phyloP scores from a whole-genome alignment of 2,329 filamentous ascomycete genomes.

The Teratosphaeria viscida region DNA sequence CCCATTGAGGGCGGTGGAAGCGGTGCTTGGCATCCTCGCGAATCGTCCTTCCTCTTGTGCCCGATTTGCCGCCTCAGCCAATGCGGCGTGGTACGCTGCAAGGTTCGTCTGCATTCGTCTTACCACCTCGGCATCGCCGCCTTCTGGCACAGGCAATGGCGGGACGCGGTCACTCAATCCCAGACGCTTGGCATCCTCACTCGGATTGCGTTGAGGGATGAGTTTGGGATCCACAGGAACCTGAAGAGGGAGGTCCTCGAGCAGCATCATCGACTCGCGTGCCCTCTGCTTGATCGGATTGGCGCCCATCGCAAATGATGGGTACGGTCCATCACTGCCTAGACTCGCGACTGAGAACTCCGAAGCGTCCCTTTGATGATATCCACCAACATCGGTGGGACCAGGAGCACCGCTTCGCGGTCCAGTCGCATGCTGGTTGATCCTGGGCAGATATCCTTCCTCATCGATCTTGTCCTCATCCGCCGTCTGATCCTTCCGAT shows the following conservation, averaged over 20 bases:
- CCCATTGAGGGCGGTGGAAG: slow-evolving; percentile 4
- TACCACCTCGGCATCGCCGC: slow-evolving; percentile 20
- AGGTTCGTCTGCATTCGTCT: slow-evolving; percentile 45
- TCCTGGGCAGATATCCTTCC: slow-evolving; percentile 12
- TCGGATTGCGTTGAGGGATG: slow-evolving; percentile 23
- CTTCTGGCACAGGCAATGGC: slow-evolving; percentile 38
- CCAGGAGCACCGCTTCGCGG: background rate
- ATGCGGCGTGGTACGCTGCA: slow-evolving; percentile 69
- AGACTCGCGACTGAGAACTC: slow-evolving; percentile 10
- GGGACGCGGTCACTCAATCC: slow-evolving; percentile 34
- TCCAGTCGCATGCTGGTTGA: slow-evolving; percentile 1
- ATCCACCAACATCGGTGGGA: slow-evolving; percentile 2
- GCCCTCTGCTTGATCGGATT: slow-evolving; percentile 16
- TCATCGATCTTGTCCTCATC: slow-evolving; percentile 30
- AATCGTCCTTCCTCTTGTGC: slow-evolving; percentile 71
- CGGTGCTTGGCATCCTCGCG: slow-evolving; percentile 34
- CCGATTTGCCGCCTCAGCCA: slow-evolving; percentile 70
- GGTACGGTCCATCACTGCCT: slow-evolving; percentile 21
- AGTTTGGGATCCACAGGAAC: slow-evolving; percentile 18
- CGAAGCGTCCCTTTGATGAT: slow-evolving; percentile 13
- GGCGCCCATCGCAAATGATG: slow-evolving; percentile 20
- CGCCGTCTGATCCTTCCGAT: slow-evolving; percentile 6
- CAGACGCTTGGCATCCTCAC: slow-evolving; percentile 22
- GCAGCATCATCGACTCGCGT: slow-evolving; percentile 19
- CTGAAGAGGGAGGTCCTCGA: slow-evolving; percentile 19